phyloP scores from a whole-genome alignment of 139 green algal species.

The Gonium pectorale region DNA sequence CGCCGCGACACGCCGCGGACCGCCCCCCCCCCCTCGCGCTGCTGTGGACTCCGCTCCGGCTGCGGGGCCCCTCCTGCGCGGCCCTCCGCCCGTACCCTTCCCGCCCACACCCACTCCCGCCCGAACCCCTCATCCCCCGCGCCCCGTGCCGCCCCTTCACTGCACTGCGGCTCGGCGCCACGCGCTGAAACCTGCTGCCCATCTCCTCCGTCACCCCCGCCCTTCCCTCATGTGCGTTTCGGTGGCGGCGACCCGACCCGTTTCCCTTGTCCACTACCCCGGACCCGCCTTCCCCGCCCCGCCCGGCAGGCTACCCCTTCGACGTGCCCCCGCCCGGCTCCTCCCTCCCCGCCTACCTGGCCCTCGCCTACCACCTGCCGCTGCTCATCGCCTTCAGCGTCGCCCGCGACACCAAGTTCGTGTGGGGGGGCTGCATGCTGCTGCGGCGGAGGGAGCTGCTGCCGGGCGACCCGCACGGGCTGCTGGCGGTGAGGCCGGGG shows the following conservation, averaged over 20 bases:
- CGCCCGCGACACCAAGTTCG: constrained; percentile 71
- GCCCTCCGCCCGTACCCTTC: too few species aligned
- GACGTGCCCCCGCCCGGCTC: constrained; percentile 72
- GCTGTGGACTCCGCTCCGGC: too few species aligned
- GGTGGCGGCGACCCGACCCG: too few species aligned
- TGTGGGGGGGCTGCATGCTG: constrained; percentile 95
- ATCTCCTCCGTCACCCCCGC: neutral
- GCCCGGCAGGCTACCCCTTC: constrained; percentile 88
- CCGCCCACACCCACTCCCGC: neutral
- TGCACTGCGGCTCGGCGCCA: too few species aligned
- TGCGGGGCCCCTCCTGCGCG: too few species aligned
- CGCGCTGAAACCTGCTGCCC: too few species aligned
- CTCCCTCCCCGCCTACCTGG: constrained; percentile 68
- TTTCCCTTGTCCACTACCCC: neutral
- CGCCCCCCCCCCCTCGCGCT: too few species aligned
- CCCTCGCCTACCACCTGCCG: constrained; percentile 84
- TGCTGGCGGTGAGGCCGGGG: constrained; percentile 61
- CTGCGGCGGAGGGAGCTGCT: constrained; percentile 71
- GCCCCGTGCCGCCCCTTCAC: too few species aligned
- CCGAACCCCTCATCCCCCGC: too few species aligned
- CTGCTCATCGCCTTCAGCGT: constrained; percentile 86
- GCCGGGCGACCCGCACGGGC: constrained; percentile 59
- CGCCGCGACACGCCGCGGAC: too few species aligned
- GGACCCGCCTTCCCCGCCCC: neutral
- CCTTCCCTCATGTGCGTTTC: neutral